Percentiles rank a stretch among this genome's conserved stretches.
These are phyloP conservation scores for Trichophyton simii DNA, from an alignment of 2,329 filamentous ascomycete genomes.

Conservation along the genomic window DNA sequence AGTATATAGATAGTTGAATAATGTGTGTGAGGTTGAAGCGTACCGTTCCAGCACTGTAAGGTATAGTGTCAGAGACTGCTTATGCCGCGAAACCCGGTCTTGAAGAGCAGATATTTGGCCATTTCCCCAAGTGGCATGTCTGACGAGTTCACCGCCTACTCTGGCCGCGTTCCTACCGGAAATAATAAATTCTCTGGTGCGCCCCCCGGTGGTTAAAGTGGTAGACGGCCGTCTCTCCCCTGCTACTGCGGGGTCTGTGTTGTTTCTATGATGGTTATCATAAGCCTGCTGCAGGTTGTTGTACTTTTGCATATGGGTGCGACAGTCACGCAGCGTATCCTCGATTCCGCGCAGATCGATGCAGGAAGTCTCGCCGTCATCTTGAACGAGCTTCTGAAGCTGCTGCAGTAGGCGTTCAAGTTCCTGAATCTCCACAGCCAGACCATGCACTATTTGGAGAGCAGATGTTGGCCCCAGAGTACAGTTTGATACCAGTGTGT, in stretches of 20 bases:
- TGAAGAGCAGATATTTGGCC: slow-evolving; percentile 9
- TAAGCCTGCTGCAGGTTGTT: not conserved
- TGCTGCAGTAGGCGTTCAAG: slow-evolving; percentile 9
- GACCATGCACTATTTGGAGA: slow-evolving; percentile 2
- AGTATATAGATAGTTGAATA: not conserved
- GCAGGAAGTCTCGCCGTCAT: slow-evolving; percentile 7
- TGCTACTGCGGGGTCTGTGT: not conserved
- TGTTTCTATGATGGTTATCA: not conserved
- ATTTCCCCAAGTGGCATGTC: slow-evolving; percentile 7
- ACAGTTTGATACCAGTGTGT: slow-evolving; percentile 10
- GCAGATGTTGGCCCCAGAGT: slow-evolving; percentile 11
- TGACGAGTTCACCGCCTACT: slow-evolving; percentile 3
- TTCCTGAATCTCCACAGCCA: slow-evolving; percentile 10
- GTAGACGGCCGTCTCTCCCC: not conserved
- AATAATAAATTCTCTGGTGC: not conserved
- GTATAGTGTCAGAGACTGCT: slow-evolving; percentile 11
- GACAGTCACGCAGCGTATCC: slow-evolving; percentile 9
- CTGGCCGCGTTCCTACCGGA: slow-evolving; percentile 3
- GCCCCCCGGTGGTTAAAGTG: not conserved
- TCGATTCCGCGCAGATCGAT: slow-evolving; percentile 11
- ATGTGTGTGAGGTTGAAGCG: not conserved
- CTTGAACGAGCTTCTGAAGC: slow-evolving; percentile 8
- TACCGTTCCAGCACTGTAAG: slow-evolving; percentile 13
- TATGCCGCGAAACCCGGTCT: slow-evolving; percentile 10
- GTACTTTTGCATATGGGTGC: slow-evolving; percentile 9